phyloP scores from a whole-genome alignment of 2,329 filamentous ascomycete genomes.

The Dactylellina haptotyla region DNA sequence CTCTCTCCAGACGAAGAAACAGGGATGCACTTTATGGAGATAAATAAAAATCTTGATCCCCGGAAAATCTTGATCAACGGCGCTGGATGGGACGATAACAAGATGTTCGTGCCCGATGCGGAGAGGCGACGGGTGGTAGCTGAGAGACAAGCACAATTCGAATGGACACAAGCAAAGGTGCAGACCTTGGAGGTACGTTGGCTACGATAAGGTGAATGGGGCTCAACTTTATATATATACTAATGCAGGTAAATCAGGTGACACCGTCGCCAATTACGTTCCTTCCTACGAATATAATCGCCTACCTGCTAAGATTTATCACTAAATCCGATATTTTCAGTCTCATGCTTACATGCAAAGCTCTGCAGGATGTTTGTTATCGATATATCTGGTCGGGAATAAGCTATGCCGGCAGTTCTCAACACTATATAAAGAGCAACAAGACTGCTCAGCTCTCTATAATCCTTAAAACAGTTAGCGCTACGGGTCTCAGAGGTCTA shows the following conservation, averaged over 20 bases:
- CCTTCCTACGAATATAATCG: not conserved
- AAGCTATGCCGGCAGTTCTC: too few relatives aligned
- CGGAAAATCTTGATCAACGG: conserved; percentile 6
- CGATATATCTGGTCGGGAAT: conserved; percentile 8
- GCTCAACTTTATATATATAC: not conserved
- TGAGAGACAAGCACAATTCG: not conserved
- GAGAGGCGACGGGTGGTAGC: not conserved
- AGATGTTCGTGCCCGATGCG: not conserved
- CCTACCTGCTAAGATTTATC: not conserved
- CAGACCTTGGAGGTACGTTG: too few relatives aligned
- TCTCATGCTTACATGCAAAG: conserved; percentile 7
- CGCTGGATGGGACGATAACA: not conserved
- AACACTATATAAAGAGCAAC: not conserved
- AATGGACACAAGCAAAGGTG: not conserved
- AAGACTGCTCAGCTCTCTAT: not conserved
- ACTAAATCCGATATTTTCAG: not conserved
- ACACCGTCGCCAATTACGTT: not conserved
- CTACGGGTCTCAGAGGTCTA: too few relatives aligned
- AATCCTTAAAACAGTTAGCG: not conserved
- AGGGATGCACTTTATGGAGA: not conserved
- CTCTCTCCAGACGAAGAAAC: not conserved
- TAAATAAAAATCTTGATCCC: conserved; percentile 7
- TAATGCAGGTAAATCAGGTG: not conserved
- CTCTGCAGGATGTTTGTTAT: conserved; percentile 3
- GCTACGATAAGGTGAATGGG: not conserved